Percentiles rank a stretch among this genome's conserved stretches.
phyloP scores from a whole-genome alignment of 345 rosid species.

The Gossypium raimondii region DNA sequence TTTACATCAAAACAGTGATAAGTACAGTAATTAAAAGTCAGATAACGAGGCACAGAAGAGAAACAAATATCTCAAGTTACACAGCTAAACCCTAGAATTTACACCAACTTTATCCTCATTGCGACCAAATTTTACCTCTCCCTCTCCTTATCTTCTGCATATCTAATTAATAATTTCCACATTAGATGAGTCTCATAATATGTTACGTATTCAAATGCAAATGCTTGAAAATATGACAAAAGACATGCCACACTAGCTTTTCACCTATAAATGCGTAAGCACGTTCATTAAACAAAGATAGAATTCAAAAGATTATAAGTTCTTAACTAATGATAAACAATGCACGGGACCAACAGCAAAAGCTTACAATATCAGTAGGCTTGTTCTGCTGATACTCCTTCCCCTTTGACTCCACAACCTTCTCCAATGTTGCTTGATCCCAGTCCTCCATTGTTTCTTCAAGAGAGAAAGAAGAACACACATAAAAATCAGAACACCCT shows the following conservation, averaged over 20 bases:
- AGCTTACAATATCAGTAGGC: constrained; percentile 68
- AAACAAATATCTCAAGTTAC: not conserved
- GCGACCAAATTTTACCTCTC: not conserved
- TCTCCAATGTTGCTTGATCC: constrained; percentile 75
- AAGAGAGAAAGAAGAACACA: not conserved
- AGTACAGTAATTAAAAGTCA: too few species aligned
- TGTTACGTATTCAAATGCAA: too few species aligned
- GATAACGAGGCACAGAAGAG: too few species aligned
- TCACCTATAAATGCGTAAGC: not conserved
- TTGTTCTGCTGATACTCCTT: constrained; percentile 57
- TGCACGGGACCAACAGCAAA: not conserved
- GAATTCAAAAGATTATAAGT: not conserved
- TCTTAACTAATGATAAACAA: not conserved
- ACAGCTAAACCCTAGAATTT: not conserved
- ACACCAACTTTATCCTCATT: not conserved
- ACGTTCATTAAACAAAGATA: not conserved
- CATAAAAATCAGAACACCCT: constrained; percentile 6
- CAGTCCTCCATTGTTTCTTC: constrained; percentile 67
- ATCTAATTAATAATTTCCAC: not conserved
- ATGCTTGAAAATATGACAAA: not conserved
- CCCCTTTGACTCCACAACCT: constrained; percentile 58
- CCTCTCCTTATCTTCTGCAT: not conserved
- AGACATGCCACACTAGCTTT: not conserved
- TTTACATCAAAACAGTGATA: too few species aligned
- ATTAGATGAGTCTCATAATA: not conserved